phyloP scores from a whole-genome alignment of 352 stramenopile genomes.

The Globisporangium perplexum region DNA sequence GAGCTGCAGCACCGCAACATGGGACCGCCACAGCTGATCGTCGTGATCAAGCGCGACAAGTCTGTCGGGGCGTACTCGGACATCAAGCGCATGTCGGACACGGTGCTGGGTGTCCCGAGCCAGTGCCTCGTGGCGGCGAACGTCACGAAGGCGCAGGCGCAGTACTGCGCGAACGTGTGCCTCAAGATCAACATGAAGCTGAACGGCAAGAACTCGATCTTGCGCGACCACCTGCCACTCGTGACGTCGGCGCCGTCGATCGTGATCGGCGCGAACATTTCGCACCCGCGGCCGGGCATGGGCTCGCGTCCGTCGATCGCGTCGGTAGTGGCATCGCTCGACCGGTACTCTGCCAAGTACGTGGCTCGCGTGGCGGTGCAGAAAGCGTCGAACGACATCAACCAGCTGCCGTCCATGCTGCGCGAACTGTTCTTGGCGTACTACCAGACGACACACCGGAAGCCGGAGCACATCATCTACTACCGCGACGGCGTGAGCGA shows the following conservation, averaged over 20 bases:
- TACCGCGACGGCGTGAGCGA: slow-evolving; percentile 86
- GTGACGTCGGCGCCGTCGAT: slow-evolving; percentile 54
- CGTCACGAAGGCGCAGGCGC: slow-evolving; percentile 28
- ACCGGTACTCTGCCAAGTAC: slow-evolving; percentile 56
- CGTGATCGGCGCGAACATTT: slow-evolving; percentile 74
- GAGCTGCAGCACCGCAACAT: slow-evolving; percentile 31
- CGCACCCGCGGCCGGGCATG: slow-evolving; percentile 54
- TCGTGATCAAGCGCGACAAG: slow-evolving; percentile 52
- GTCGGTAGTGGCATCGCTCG: slow-evolving; percentile 72
- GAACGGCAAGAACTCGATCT: slow-evolving; percentile 53
- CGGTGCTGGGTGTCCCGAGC: slow-evolving; percentile 52
- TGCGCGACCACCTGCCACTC: slow-evolving; percentile 37
- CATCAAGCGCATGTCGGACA: slow-evolving; percentile 76
- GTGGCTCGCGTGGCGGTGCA: slow-evolving; percentile 55
- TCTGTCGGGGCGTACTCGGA: slow-evolving; percentile 41
- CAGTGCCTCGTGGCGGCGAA: slow-evolving; percentile 64
- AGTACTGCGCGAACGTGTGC: slow-evolving; percentile 66
- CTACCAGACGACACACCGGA: slow-evolving; percentile 60
- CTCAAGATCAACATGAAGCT: slow-evolving; percentile 82
- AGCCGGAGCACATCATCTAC: slow-evolving; percentile 79
- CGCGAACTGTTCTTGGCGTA: slow-evolving; percentile 74
- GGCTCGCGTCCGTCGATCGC: slow-evolving; percentile 66
- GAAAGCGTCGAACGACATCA: slow-evolving; percentile 42
- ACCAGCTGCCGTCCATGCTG: slow-evolving; percentile 53
- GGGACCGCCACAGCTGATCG: slow-evolving; percentile 41